These are phyloP conservation scores for Leavenworthia alabamica DNA, from an alignment of 345 rosid species.

Conservation along the genomic window DNA sequence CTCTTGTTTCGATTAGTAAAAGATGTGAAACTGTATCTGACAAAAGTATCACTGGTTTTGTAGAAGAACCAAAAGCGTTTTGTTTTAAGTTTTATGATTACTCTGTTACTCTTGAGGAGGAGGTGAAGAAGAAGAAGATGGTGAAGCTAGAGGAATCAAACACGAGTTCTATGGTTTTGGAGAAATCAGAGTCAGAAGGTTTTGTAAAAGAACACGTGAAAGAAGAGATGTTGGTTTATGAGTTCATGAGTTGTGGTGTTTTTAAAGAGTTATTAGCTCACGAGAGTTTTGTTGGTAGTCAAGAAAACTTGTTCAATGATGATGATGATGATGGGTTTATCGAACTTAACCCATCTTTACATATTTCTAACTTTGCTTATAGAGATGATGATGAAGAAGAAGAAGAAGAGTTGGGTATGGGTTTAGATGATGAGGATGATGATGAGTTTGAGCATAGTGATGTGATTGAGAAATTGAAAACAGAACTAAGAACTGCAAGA, in stretches of 20 bases:
- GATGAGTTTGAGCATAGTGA: slow-evolving; percentile 50
- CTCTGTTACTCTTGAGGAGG: background rate
- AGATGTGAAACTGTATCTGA: slow-evolving; percentile 39
- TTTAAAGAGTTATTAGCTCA: slow-evolving; percentile 3
- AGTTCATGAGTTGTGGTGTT: slow-evolving; percentile 22
- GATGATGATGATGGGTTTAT: slow-evolving; percentile 34
- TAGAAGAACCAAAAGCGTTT: slow-evolving; percentile 44
- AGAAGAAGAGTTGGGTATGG: slow-evolving; percentile 17
- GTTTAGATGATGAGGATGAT: slow-evolving; percentile 20
- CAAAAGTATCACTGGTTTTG: slow-evolving; percentile 37
- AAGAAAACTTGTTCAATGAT: slow-evolving; percentile 16
- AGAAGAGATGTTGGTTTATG: slow-evolving; percentile 25
- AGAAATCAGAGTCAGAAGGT: slow-evolving; percentile 3
- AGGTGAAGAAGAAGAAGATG: slow-evolving; percentile 7
- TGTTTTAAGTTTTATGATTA: slow-evolving; percentile 39
- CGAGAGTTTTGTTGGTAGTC: slow-evolving; percentile 19
- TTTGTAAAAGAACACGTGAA: slow-evolving; percentile 6
- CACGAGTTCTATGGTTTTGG: slow-evolving; percentile 4
- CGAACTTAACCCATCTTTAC: slow-evolving; percentile 35
- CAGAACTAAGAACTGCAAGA: slow-evolving; percentile 54
- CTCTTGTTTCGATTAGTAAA: slow-evolving; percentile 19
- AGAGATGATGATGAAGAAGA: slow-evolving; percentile 11
- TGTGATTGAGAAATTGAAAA: slow-evolving; percentile 52
- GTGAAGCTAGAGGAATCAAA: background rate
- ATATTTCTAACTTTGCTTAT: slow-evolving; percentile 13